phyloP scores from a whole-genome alignment of 495 filamentous ascomycete species.

The Staphylotrichum longicolle region DNA sequence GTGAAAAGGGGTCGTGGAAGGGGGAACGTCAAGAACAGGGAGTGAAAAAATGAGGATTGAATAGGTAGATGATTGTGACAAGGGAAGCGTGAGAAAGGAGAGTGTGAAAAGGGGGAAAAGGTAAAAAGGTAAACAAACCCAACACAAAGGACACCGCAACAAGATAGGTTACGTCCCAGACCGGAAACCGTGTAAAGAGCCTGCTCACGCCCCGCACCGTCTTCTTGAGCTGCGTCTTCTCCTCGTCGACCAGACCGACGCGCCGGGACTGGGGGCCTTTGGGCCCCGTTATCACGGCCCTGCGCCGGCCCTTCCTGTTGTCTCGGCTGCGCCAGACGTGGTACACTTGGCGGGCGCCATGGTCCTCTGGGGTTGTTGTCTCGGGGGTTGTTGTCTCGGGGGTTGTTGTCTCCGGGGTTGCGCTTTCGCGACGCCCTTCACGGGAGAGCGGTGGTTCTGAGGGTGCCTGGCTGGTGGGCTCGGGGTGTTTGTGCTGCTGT shows the following conservation, averaged over 20 bases:
- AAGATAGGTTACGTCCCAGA: conserved; percentile 69
- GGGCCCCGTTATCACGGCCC: conserved; percentile 46
- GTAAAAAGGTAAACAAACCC: conserved; percentile 33
- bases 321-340: conserved; percentile 58
- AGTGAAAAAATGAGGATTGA: too few species aligned
- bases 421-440: too few species aligned
- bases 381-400: not conserved
- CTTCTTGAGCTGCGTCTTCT: conserved; percentile 22
- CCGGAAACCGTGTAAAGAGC: conserved; percentile 58
- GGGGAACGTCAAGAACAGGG: too few species aligned
- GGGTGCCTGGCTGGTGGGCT: not conserved
- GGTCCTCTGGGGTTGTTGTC: not conserved
- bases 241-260: not conserved
- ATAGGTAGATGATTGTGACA: too few species aligned
- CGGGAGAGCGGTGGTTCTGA: too few species aligned
- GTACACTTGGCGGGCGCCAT: conserved; percentile 15
- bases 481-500: not conserved
- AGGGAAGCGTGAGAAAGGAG: not conserved
- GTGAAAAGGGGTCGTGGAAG: too few species aligned
- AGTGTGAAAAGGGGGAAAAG: not conserved
- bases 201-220: conserved; percentile 47
- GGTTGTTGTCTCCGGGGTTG: not conserved
- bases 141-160: conserved; percentile 64
- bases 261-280: too few species aligned
- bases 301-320: conserved; percentile 66